phyloP scores from a whole-genome alignment of 371 early-diverging fungal species.

The Umbelopsis sp. region DNA sequence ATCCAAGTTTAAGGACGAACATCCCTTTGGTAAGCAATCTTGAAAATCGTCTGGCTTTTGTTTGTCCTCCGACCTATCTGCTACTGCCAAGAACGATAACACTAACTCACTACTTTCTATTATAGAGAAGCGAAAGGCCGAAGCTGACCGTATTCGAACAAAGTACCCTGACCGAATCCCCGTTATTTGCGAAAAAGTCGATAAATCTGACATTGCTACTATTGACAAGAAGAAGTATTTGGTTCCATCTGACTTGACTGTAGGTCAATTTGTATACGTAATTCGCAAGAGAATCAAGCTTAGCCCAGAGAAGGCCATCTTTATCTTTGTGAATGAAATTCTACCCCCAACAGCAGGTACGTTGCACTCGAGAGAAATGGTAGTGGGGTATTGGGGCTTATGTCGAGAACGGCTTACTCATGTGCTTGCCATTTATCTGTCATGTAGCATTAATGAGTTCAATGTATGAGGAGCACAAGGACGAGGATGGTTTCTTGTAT shows the following conservation, averaged over 20 bases:
- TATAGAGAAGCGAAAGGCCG: slow-evolving; percentile 93
- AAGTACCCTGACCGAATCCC: slow-evolving; percentile 98
- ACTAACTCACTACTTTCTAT: neutral
- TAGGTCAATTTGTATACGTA: slow-evolving; percentile 98
- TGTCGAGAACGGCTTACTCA: neutral
- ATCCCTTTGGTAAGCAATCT: slow-evolving; percentile 81
- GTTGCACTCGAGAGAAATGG: neutral
- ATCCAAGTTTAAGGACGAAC: slow-evolving; percentile 96
- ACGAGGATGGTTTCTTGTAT: slow-evolving; percentile 96
- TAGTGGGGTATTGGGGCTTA: neutral
- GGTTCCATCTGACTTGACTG: slow-evolving; percentile 95
- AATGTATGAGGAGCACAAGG: slow-evolving; percentile 94
- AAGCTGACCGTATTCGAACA: slow-evolving; percentile 93
- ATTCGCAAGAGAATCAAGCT: slow-evolving; percentile 93
- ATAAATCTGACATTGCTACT: slow-evolving; percentile 91
- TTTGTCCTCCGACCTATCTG: slow-evolving; percentile 12
- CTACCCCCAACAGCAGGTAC: slow-evolving; percentile 85
- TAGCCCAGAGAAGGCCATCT: slow-evolving; percentile 96
- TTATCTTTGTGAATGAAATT: slow-evolving; percentile 96
- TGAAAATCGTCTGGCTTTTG: neutral
- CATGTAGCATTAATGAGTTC: slow-evolving; percentile 75
- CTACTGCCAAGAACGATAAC: slow-evolving; percentile 6
- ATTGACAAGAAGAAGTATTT: slow-evolving; percentile 99
- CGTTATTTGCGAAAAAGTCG: slow-evolving; percentile 95
- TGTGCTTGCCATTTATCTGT: neutral